Conservation (phyloP, 2,329 filamentous ascomycete genomes). For the Acephala macrosclerotiorum region DNA sequence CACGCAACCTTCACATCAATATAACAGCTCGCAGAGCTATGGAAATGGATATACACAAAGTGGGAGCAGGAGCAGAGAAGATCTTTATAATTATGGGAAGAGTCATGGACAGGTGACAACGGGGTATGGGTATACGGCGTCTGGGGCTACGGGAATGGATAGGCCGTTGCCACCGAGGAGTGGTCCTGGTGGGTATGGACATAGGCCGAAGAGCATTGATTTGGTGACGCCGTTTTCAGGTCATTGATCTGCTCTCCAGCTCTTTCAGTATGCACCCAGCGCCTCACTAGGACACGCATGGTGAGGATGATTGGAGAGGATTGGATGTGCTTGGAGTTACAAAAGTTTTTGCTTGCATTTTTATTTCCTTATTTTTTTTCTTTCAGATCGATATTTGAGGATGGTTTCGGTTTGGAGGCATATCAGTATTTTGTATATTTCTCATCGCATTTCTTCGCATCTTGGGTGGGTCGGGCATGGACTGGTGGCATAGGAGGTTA, state of each 20-base stretch:
- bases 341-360: slow-evolving; percentile 11
- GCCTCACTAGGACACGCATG: not conserved
- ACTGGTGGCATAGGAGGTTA: not conserved
- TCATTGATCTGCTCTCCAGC: slow-evolving; percentile 12
- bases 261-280: not conserved
- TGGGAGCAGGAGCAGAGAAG: slow-evolving; percentile 34
- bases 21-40: slow-evolving; percentile 31
- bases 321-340: not conserved
- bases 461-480: not conserved
- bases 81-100: slow-evolving; percentile 34
- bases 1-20: slow-evolving; percentile 17
- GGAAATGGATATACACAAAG: slow-evolving; percentile 10
- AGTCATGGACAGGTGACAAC: slow-evolving; percentile 12
- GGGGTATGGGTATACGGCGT: slow-evolving; percentile 41
- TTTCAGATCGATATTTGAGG: not conserved
- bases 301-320: not conserved
- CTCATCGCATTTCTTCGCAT: not conserved
- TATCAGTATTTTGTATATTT: too few relatives aligned
- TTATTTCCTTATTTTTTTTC: not conserved
- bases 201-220: slow-evolving; percentile 67
- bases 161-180: slow-evolving; percentile 63
- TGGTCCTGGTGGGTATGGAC: slow-evolving; percentile 58
- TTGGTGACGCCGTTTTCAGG: slow-evolving; percentile 60
- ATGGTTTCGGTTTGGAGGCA: not conserved
- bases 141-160: slow-evolving; percentile 50